Evolutionary conservation across 176 grass and related monocot species (phyloP).

Genomic region (Saccharum officinarum): DNA sequence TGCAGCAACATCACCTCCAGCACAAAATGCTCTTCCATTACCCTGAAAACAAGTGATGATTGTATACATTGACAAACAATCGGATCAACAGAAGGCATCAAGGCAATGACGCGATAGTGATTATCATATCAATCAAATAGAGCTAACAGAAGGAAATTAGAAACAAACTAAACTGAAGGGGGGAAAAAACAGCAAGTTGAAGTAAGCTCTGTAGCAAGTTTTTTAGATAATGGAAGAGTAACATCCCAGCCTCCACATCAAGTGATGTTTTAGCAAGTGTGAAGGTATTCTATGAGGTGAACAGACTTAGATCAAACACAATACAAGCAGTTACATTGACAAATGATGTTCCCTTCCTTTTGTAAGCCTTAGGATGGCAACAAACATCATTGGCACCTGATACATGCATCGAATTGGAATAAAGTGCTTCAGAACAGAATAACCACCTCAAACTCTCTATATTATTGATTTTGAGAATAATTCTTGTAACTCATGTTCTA

Average conservation of each 20-base stretch:
- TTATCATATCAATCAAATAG: slow-evolving; percentile 6
- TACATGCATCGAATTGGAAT: neutral
- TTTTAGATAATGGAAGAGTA: neutral
- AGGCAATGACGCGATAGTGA: neutral
- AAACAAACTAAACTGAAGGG: neutral
- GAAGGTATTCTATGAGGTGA: slow-evolving; percentile 13
- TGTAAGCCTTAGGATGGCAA: neutral
- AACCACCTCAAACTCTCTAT: neutral
- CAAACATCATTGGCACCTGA: neutral
- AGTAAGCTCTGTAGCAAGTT: neutral
- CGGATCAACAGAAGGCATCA: neutral
- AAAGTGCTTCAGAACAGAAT: neutral
- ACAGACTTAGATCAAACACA: slow-evolving; percentile 21
- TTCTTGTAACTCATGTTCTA: neutral
- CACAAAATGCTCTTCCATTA: slow-evolving; percentile 97
- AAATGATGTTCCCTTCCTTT: neutral
- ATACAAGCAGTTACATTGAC: neutral
- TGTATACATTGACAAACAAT: neutral
- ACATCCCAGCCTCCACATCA: neutral
- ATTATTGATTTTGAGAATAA: neutral
- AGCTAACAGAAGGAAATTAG: slow-evolving; percentile 8
- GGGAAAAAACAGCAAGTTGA: neutral
- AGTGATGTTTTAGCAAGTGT: slow-evolving; percentile 1
- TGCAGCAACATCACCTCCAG: slow-evolving; percentile 90
- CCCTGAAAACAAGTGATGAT: slow-evolving; percentile 59